Evolutionary conservation across 495 filamentous ascomycete species (phyloP).

Genomic region (Tuber umbilicatum): DNA sequence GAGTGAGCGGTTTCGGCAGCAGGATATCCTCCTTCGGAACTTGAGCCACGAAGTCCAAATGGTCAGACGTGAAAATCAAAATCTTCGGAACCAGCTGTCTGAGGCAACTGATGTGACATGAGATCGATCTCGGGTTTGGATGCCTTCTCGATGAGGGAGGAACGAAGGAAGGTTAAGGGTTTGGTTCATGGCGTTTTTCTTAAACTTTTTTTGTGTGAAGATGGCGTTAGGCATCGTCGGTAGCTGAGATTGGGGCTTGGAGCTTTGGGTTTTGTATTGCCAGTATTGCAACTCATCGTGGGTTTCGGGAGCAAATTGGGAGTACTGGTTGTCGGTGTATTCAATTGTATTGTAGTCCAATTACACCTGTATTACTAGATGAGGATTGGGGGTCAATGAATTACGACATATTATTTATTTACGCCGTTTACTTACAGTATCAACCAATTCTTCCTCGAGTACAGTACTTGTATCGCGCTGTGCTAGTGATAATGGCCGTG

Average conservation of each 20-base stretch:
- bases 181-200: constrained; percentile 8
- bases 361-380: neutral
- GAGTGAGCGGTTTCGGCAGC: constrained; percentile 23
- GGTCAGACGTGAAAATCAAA: constrained; percentile 34
- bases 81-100: constrained; percentile 29
- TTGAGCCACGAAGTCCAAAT: constrained; percentile 29
- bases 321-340: neutral
- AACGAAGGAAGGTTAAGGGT: constrained; percentile 13
- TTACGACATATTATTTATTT: neutral
- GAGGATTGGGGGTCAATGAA: neutral
- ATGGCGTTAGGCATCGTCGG: neutral
- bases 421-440: neutral
- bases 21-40: constrained; percentile 27
- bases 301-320: neutral
- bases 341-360: neutral
- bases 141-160: neutral
- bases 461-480: no score
- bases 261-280: neutral
- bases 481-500: neutral
- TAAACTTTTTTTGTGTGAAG: constrained; percentile 6
- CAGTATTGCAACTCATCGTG: neutral
- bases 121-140: neutral
- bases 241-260: neutral
- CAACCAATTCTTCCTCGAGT: neutral
- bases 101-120: constrained; percentile 4